Evolutionary conservation across 2,329 filamentous ascomycete genomes (phyloP).

Genomic region (Canariomyces notabilis): DNA sequence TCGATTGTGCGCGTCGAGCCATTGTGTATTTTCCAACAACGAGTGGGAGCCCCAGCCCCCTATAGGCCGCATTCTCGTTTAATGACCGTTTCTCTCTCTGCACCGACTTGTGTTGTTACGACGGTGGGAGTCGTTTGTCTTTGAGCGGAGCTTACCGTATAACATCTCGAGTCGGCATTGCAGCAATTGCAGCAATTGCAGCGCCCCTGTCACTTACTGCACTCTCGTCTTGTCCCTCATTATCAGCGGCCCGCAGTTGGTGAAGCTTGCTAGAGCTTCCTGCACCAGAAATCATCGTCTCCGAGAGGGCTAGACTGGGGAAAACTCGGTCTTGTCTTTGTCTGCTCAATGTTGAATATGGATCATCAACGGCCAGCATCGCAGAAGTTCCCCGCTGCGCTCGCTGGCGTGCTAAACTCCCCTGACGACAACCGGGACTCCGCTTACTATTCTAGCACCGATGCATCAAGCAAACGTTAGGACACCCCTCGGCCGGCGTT

Average conservation of each 20-base stretch:
- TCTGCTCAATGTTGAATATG: conserved; percentile 27
- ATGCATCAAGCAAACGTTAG: conserved; percentile 47
- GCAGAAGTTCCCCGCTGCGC: conserved; percentile 44
- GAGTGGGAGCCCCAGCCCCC: not conserved
- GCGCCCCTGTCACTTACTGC: not conserved
- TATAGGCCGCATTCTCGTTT: not conserved
- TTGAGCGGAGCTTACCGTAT: conserved; percentile 7
- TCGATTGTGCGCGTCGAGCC: not conserved
- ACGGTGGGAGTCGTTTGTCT: not conserved
- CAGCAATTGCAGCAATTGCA: not conserved
- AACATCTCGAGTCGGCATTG: not conserved
- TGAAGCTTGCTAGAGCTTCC: not conserved
- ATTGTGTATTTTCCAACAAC: not conserved
- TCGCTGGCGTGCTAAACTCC: conserved; percentile 48
- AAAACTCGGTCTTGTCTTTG: not conserved
- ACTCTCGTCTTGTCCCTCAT: not conserved
- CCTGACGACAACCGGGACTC: conserved; percentile 49
- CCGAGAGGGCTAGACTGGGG: not conserved
- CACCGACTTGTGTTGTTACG: not conserved
- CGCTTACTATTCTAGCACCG: conserved; percentile 46
- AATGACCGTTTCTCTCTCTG: not conserved
- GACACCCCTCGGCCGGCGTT: not conserved
- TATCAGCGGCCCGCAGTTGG: not conserved
- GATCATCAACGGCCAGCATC: conserved; percentile 35
- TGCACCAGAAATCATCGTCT: not conserved